These are phyloP conservation scores for Coemansia sp. DNA, from an alignment of 192 early-diverging fungal genomes.

Conservation along the genomic window DNA sequence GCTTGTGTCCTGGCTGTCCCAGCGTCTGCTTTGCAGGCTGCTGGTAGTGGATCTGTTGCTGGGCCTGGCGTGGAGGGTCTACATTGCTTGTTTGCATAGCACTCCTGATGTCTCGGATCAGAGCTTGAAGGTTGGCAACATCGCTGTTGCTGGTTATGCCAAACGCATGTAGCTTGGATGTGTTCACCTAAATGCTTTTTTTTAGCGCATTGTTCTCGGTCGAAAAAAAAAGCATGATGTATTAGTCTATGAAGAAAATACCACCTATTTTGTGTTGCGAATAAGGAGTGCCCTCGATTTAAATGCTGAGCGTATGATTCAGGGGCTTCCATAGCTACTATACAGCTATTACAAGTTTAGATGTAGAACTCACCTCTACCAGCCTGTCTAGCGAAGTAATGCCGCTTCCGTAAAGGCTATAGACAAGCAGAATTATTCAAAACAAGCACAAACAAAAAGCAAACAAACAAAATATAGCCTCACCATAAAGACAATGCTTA, in stretches of 20 bases:
- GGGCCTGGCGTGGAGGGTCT: neutral
- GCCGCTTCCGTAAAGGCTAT: constrained; percentile 41
- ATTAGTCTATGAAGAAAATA: neutral
- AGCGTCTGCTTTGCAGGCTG: neutral
- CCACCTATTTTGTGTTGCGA: neutral
- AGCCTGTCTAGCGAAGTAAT: constrained; percentile 39
- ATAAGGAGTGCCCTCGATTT: neutral
- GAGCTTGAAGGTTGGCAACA: constrained; percentile 23
- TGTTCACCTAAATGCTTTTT: constrained; percentile 25
- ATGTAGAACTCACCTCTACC: constrained; percentile 34
- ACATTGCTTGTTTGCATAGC: neutral
- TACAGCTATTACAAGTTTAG: neutral
- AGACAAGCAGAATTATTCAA: neutral
- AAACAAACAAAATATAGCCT: neutral
- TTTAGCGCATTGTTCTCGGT: neutral
- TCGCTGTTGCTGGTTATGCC: constrained; percentile 38
- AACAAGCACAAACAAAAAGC: no score
- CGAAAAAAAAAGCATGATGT: neutral
- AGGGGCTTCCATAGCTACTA: neutral
- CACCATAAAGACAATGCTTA: neutral
- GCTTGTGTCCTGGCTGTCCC: constrained; percentile 1
- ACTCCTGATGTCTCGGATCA: constrained; percentile 21
- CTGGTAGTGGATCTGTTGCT: neutral
- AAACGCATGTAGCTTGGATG: constrained; percentile 20
- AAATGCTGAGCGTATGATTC: neutral